Conservation (phyloP, 78 protist genomes). For the Planoprotostelium fungivorum region DNA sequence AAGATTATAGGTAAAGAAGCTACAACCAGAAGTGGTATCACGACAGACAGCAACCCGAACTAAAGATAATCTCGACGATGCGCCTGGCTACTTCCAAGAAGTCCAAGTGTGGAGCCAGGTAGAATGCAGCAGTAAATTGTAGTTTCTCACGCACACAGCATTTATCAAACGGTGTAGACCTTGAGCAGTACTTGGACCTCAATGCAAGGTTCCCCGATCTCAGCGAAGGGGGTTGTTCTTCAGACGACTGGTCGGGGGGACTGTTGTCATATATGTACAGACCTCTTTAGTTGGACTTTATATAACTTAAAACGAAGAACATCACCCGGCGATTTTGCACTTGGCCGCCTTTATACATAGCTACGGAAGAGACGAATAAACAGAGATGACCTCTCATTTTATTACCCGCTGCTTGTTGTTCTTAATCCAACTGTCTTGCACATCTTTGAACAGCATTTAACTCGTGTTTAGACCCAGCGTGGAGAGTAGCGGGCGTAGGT, state of each 20-base stretch:
- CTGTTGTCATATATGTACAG: background rate
- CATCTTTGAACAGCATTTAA: no score
- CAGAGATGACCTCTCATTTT: no score
- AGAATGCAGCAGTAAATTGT: background rate
- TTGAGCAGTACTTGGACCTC: background rate
- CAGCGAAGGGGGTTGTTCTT: background rate
- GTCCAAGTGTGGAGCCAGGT: background rate
- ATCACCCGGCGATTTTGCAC: no score
- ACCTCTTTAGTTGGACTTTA: no score
- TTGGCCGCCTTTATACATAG: no score
- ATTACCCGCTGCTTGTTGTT: no score
- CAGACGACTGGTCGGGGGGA: background rate
- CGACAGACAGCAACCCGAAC: background rate
- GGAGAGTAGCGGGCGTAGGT: no score
- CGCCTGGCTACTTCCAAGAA: background rate
- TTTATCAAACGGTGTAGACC: background rate
- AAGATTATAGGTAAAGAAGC: background rate
- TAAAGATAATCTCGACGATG: background rate
- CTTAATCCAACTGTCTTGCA: no score
- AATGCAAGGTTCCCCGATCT: conserved; percentile 1
- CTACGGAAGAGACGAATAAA: no score
- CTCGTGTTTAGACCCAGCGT: no score
- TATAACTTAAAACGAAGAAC: no score
- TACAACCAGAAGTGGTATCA: background rate
- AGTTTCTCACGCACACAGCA: background rate